Base-by-base conservation (phyloP, 768 basidiomycete genomes). In the Tylopilus subfusipes region DNA sequence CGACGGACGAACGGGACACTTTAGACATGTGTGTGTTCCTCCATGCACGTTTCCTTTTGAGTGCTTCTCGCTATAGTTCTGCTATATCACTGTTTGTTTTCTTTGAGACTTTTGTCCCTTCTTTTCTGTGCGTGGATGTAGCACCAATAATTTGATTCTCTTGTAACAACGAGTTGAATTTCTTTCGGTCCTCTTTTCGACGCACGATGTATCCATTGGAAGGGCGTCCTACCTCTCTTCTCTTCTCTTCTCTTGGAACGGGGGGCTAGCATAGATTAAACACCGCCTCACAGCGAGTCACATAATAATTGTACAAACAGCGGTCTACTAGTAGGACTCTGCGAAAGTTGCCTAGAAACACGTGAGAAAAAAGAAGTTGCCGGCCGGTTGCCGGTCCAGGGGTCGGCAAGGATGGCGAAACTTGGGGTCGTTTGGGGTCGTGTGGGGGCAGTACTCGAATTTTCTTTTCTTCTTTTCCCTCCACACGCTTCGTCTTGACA, bases 271-370 rank as follows among this genome's bases (percentile, higher is more conserved):
- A 46, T 68, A 67, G 66, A 68, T 56, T 67, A 68, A 16, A 52
- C 63, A 56, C 55, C 52, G 36, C 51, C 53, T 66, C 54, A 50
- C 31, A 33, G 11, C 31, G 31, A 33, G 31, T 33, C 31, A 33
- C 7, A 34, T 67, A 68, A 62, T 64, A 68, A 62, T 64, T 64
- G 59, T 68, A 68, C 59, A 16, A 54, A 43, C 42, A 54, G 43
- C 43, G 5, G 25, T 27, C 25, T 5, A 36, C 31, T 19, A 12
- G 14, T 12, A 8, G 19, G 25, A 25, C 9, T 29, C 48, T 49
- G 59, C 2, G 51, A 55, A 45, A 2, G 14, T 44, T 36, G 8
- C 5, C 11, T 27, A 36, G 3, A 64, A 60, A 53, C 54, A 50
- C 49, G 53, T 67, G 64, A 36, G 62, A 58, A 52, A 50, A 19